Base-by-base conservation (phyloP, 768 basidiomycete genomes). In the Rhodotorula kratochvilovae region DNA sequence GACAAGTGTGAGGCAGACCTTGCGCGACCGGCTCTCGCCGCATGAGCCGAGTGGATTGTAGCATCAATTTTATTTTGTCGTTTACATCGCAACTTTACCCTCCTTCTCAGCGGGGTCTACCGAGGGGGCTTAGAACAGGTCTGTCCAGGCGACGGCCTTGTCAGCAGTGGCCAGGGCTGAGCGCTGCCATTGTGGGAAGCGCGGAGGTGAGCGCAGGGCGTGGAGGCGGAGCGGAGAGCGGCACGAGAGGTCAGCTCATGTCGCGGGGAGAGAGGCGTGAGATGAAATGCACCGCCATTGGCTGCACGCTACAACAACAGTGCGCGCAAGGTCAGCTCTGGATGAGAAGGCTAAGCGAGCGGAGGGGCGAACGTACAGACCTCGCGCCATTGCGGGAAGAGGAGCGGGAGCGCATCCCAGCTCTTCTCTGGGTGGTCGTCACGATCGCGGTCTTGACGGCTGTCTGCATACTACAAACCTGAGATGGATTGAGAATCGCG, bases 1-100 rank as follows among this genome's bases (percentile, higher is more conserved):
- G 89, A 91, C 75, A 86, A 89, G 29, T 77, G 75, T 56, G 75
- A 76, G 64, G 63, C 58, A 0, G 68, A 71, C 6, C 73, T 76
- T 36, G 68, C 66, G 54, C 16, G 45, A 23, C 4, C 29, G 8
- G n/a, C 43, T 2, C 50, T 31, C 16, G 50, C 35, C 23, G 2
- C 5, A 19, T 27, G 45, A 19, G 19, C 6, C 25, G 7, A 1
- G 39, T 13, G 39, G 6, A 6, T 7, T 13, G 8, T 39, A 6
- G 39, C 39, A 6, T 39, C 39, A 13, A 13, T 39, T 13, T 39
- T 23, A 35, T 35, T 17, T 16, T 17, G 15, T 54, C 53, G 31
- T 13, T 23, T 23, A 23, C 48, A 50, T 50, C 25, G 48, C 48
- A 23, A 50, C 48, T 50, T 23, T 46, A 46, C 45, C 13, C 39